Evolutionary conservation across 306 rosid genomes (phyloP).

Genomic region (Psophocarpus tetragonolobus): DNA sequence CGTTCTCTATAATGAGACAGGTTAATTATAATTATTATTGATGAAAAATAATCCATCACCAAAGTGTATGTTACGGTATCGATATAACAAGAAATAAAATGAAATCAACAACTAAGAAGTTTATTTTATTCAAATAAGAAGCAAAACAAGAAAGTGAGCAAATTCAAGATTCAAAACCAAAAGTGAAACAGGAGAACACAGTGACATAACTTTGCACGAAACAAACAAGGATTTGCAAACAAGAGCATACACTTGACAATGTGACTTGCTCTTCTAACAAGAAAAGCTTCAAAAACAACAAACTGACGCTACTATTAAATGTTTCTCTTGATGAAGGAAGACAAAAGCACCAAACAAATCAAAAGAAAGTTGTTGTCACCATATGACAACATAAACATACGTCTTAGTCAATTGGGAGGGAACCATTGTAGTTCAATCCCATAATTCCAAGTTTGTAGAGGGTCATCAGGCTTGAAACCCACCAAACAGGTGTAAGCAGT

Average conservation of each 20-base stretch:
- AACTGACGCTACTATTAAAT: background rate
- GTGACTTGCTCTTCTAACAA: background rate
- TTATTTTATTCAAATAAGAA: conserved; percentile 9
- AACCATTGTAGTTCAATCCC: conserved; percentile 88
- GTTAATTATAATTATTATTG: background rate
- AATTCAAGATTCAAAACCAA: background rate
- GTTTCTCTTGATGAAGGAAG: background rate
- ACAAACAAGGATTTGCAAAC: background rate
- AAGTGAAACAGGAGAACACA: background rate
- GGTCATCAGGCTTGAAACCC: conserved; percentile 44
- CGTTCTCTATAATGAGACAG: background rate
- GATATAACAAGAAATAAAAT: background rate
- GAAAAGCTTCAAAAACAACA: conserved; percentile 16
- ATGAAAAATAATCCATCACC: background rate
- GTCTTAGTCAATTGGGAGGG: conserved; percentile 42
- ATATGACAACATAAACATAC: background rate
- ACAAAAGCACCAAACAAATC: background rate
- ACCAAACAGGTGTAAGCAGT: conserved; percentile 80
- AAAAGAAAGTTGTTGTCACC: background rate
- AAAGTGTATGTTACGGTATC: background rate
- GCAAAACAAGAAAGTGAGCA: background rate
- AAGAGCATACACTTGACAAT: background rate
- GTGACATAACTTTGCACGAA: background rate
- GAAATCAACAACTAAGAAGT: background rate
- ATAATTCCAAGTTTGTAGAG: conserved; percentile 69